Base-by-base conservation (phyloP, 805 yeast genomes). In the Candida rishiriensis region DNA sequence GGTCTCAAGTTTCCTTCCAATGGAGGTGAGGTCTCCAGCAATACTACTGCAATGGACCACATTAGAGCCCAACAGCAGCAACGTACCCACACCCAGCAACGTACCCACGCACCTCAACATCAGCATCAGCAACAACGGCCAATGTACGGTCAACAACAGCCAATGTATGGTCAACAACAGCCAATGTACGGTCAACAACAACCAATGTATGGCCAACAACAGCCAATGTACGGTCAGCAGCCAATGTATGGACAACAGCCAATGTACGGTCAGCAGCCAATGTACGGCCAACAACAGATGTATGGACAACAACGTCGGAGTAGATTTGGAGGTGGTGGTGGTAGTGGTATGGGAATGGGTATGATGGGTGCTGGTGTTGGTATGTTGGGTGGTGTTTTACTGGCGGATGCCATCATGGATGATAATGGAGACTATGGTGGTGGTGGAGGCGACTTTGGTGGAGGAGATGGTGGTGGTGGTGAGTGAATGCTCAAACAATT, bases 321-420 rank as follows among this genome's bases (percentile, higher is more conserved):
- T 29, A 42, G 42, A 30, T 40, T 39, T 30, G 50, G 57, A n/a
- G 43, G 59, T 17, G 47, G 57, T 56, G 43, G 59, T 17, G 47
- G 57, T 56, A 61, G 60, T 38, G 53, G 60, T 36, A 44, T 50
- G 53, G 60, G 66, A 14, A 48, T 48, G 41, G 59, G 66, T 5
- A 65, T 68, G 39, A 55, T 59, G n/a, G 68, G 66, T 3, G 50
- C 60, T 4, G 69, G 69, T 38, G 55, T 58, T 10, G 55, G 56
- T 32, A 34, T 47, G 12, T 35, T 60, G 26, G 60, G 65, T 36
- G 68, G 65, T 34, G 49, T 58, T 10, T 13, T 63, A 39, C 33
- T 64, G 38, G 60, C 51, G 21, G 47, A 49, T 32, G 51, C 55
- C 21, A 46, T 55, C 1, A 42, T 40, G 42, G 37, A 40, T 36